Conservation (phyloP, 2,329 filamentous ascomycete species). For the Aspergillus terreus region DNA sequence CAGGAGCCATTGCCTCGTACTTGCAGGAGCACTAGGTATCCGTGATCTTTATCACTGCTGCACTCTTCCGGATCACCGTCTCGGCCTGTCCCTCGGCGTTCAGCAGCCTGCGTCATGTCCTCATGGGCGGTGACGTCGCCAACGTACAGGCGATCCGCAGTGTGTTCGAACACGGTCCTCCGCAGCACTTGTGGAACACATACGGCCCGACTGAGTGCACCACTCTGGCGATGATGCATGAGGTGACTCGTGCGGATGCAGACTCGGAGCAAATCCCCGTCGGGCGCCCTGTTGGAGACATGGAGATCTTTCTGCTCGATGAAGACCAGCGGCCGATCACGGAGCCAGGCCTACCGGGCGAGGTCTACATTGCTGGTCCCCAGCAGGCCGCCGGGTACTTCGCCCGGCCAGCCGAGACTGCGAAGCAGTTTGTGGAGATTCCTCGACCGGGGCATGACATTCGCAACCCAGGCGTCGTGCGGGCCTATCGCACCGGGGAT, state of each 20-base stretch:
- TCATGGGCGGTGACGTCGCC: constrained; percentile 8
- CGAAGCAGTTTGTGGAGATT: constrained; percentile 61
- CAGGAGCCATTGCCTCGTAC: neutral
- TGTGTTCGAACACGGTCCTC: constrained; percentile 6
- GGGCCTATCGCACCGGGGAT: constrained; percentile 68
- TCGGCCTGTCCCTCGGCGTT: constrained; percentile 4
- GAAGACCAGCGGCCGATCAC: neutral
- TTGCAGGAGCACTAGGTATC: neutral
- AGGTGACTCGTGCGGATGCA: constrained; percentile 6
- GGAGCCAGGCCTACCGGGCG: constrained; percentile 64
- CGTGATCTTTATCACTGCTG: constrained; percentile 3
- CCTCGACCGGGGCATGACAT: neutral
- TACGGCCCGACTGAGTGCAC: constrained; percentile 15
- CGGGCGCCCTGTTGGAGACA: constrained; percentile 6
- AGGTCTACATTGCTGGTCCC: constrained; percentile 70
- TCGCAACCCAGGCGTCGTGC: neutral
- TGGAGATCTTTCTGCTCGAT: constrained; percentile 4
- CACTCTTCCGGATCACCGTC: constrained; percentile 2
- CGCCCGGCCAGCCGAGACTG: constrained; percentile 52
- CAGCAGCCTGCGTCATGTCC: constrained; percentile 3
- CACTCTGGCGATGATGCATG: constrained; percentile 3
- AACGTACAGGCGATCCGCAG: constrained; percentile 4
- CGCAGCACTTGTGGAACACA: constrained; percentile 10
- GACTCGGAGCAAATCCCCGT: constrained; percentile 3
- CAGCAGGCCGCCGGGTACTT: constrained; percentile 73